Percentiles rank a stretch among this genome's conserved stretches.
phyloP scores from a whole-genome alignment of 441 rosid genomes.

The Populus hybrid region DNA sequence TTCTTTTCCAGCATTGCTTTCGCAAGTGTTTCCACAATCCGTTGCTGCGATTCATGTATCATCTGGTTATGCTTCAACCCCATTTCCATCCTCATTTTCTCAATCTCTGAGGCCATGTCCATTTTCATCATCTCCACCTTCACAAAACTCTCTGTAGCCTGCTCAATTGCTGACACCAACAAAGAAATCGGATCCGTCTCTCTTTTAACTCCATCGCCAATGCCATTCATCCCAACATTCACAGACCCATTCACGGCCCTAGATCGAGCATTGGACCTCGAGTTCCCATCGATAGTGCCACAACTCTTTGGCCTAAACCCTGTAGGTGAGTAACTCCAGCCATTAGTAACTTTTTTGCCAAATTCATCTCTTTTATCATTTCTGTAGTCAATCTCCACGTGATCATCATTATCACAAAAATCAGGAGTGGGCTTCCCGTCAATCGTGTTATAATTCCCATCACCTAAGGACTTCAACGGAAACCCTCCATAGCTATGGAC shows the following conservation, averaged over 20 bases:
- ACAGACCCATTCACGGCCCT: constrained; percentile 25
- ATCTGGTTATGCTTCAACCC: constrained; percentile 69
- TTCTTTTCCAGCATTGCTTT: constrained; percentile 42
- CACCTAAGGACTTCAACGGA: constrained; percentile 51
- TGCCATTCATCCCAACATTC: constrained; percentile 25
- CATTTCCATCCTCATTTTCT: constrained; percentile 67
- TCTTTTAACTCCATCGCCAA: constrained; percentile 27
- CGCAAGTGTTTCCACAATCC: constrained; percentile 49
- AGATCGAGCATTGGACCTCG: constrained; percentile 16
- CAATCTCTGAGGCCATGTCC: constrained; percentile 75
- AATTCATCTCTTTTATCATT: constrained; percentile 31
- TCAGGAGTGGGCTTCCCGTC: constrained; percentile 29
- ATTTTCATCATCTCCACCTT: constrained; percentile 74
- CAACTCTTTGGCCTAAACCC: constrained; percentile 16
- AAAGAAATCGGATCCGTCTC: constrained; percentile 47
- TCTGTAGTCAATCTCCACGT: constrained; percentile 27
- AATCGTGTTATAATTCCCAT: constrained; percentile 22
- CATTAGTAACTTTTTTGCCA: constrained; percentile 17
- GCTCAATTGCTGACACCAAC: constrained; percentile 55
- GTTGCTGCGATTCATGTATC: constrained; percentile 67
- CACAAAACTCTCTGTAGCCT: constrained; percentile 54
- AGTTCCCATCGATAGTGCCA: constrained; percentile 25
- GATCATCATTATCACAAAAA: constrained; percentile 29
- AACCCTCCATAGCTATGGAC: constrained; percentile 33
- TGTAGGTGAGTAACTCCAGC: constrained; percentile 16